phyloP scores from a whole-genome alignment of 1,284 basidiomycete species.

The Moesziomyces sp. region DNA sequence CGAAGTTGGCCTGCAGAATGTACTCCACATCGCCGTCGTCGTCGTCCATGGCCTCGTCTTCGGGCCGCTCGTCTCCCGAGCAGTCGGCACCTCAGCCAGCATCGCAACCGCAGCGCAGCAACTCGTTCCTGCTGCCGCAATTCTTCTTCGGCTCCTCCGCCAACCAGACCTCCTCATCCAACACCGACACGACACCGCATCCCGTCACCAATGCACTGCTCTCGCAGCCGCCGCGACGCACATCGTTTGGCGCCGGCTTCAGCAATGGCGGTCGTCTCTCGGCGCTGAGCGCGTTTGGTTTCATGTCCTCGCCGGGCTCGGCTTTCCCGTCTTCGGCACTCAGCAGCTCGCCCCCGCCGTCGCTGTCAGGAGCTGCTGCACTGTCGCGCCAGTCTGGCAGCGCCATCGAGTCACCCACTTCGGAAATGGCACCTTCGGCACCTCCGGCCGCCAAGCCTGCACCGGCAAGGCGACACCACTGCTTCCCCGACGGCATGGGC shows the following conservation, averaged over 20 bases:
- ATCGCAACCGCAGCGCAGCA: constrained; percentile 26
- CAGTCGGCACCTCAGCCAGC: constrained; percentile 13
- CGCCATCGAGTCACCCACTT: constrained; percentile 17
- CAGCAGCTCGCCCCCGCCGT: constrained; percentile 31
- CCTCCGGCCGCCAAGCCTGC: constrained; percentile 3
- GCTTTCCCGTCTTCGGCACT: constrained; percentile 1
- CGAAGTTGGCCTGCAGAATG: constrained; percentile 3
- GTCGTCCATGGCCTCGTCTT: constrained; percentile 32
- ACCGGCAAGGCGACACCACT: constrained; percentile 34
- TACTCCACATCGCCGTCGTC: constrained; percentile 43
- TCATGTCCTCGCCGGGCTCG: constrained; percentile 17
- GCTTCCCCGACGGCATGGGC: constrained; percentile 48
- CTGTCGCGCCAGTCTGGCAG: constrained; percentile 13
- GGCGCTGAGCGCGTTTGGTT: constrained; percentile 42
- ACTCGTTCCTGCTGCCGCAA: constrained; percentile 40
- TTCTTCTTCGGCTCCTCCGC: constrained; percentile 27
- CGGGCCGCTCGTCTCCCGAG: constrained; percentile 41
- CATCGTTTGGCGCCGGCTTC: constrained; percentile 35
- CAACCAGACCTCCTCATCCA: constrained; percentile 1
- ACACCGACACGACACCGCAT: constrained; percentile 2
- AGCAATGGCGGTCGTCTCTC: constrained; percentile 32
- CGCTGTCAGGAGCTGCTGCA: constrained; percentile 10
- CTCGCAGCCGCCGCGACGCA: constrained; percentile 40
- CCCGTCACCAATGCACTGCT: constrained; percentile 25
- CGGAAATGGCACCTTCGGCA: constrained; percentile 14